Conservation (phyloP, 257 asterid species). For the Solanum appendiculatum region DNA sequence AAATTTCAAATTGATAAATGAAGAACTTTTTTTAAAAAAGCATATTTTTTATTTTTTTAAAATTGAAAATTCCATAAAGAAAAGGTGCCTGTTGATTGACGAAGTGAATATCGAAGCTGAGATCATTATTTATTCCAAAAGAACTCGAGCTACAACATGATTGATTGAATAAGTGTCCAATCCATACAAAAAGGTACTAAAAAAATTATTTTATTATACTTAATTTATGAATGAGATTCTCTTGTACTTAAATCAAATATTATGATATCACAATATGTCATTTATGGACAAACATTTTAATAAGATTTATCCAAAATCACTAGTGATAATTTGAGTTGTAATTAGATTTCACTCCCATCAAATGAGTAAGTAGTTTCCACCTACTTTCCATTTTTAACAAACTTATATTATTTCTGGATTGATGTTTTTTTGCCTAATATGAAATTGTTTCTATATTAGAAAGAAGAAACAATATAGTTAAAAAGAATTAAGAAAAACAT, state of each 20-base stretch:
- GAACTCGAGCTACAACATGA: background rate
- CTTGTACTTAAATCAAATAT: background rate
- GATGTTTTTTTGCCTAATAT: background rate
- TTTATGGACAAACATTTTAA: background rate
- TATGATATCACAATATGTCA: background rate
- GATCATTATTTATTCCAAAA: background rate
- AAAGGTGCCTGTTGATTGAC: background rate
- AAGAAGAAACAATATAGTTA: background rate
- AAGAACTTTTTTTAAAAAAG: rapidly evolving
- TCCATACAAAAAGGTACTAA: background rate
- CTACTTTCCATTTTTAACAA: background rate
- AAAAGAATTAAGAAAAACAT: background rate
- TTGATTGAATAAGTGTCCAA: background rate
- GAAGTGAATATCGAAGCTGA: background rate
- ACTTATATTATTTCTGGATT: background rate
- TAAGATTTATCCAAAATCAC: background rate
- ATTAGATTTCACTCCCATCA: background rate
- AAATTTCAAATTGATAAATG: background rate
- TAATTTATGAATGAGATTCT: background rate
- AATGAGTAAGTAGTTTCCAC: background rate
- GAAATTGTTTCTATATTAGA: background rate
- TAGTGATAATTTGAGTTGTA: background rate
- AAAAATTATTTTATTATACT: background rate
- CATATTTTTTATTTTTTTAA: background rate
- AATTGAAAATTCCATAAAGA: background rate